These are phyloP conservation scores for Erysimum pusillum DNA, from an alignment of 441 rosid genomes.

Conservation along the genomic window DNA sequence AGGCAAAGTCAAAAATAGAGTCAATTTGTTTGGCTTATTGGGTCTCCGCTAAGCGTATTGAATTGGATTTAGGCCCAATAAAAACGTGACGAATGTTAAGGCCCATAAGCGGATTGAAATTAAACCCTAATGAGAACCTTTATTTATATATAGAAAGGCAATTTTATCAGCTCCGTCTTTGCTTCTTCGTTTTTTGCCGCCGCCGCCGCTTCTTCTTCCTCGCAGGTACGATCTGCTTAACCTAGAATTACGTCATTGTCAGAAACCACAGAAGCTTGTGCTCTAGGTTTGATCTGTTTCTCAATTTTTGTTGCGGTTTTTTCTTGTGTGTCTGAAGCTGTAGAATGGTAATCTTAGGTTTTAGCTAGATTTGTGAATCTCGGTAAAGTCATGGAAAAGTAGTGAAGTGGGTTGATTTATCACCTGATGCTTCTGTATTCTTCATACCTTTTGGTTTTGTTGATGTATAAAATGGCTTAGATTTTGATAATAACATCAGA, in stretches of 20 bases:
- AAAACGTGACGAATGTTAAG: neutral
- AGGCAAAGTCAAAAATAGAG: too few species aligned
- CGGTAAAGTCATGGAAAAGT: neutral
- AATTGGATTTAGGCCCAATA: neutral
- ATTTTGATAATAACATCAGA: neutral
- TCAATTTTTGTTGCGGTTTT: neutral
- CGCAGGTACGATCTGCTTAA: conserved; percentile 30
- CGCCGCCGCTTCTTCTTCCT: conserved; percentile 40
- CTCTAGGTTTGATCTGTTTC: neutral
- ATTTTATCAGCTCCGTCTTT: neutral
- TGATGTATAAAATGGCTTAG: neutral
- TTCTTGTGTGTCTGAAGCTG: neutral
- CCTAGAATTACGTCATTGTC: neutral
- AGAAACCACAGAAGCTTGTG: neutral
- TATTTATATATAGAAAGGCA: conserved; percentile 21
- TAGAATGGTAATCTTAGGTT: conserved; percentile 10
- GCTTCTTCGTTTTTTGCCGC: conserved; percentile 23
- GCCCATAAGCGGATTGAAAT: conserved; percentile 9
- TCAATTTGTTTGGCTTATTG: neutral
- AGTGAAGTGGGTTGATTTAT: neutral
- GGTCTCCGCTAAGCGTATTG: neutral
- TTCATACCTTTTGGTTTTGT: neutral
- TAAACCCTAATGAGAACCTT: conserved; percentile 42
- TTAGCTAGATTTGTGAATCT: conserved; percentile 10
- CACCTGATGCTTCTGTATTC: neutral